Base-by-base conservation (phyloP, 2,329 filamentous ascomycete genomes). In the Incumbomyces lentus region DNA sequence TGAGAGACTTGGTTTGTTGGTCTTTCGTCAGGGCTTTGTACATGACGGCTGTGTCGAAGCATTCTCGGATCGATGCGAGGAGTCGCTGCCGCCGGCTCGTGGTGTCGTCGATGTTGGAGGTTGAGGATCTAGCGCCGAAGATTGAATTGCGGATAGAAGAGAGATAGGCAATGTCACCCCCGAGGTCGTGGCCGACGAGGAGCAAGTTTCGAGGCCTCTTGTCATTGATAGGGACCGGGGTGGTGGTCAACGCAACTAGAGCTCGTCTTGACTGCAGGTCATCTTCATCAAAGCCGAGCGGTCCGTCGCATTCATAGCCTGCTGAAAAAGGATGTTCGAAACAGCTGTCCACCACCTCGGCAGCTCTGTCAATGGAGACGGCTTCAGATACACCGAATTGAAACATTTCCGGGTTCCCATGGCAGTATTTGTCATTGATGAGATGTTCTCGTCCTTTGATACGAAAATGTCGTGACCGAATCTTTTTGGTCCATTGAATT, bases 371-470 rank as follows among this genome's bases (percentile, higher is more conserved):
- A 12, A 72, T 55, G 0, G 56, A 57, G 40, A 82, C 66, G 39
- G 73, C 72, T 54, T 81, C 78, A 39, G 76, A 81, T 2, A 64
- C 51, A 17, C 81, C 73, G 57, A 71, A 84, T 70, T 82, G 86
- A 62, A 95, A 95, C 26, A 81, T 70, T 26, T 83, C 80, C 0
- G 89, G 82, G 52, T 84, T 87, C 2, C 89, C 89, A 1, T 64
- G 54, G 33, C 94, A 76, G 54, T 77, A 92, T 12, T 76, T 66
- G 0, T 61, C 60, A 64, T 98, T 98, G 45, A 73, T 65, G 31
- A 84, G 67, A 55, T 81, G 67, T 1, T 68, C 64, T 56, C 85
- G 72, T 57, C 96, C 89, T 18, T 69, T 67, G 51, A 94, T 79
- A 40, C 85, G 78, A 50, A 95, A 77, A 62, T 98, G 92, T 19